Base-by-base conservation (phyloP, 2,329 filamentous ascomycete species). In the Drechslerella dactyloides region DNA sequence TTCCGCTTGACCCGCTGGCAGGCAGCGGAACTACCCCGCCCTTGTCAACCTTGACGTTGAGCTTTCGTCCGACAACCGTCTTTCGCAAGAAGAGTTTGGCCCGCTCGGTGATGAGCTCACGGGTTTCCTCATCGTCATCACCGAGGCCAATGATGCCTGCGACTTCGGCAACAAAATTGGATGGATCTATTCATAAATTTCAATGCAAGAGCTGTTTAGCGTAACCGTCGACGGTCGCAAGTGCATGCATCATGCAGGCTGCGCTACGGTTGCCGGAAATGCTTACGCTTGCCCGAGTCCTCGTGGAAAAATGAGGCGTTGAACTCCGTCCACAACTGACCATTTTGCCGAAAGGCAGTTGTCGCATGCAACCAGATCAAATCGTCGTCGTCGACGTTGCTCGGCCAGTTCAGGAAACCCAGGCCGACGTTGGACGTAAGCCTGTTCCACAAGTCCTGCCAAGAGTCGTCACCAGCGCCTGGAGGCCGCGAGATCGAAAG, bases 281-380 rank as follows among this genome's bases (percentile, higher is more conserved):
- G 54, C 66, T 57, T 17, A 73, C 68, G 60, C n/a, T 73, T 46
- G 1, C 60, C 60, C 10, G 60, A 65, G 7, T 61, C 42, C 1
- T 46, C 55, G 27, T 73, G 68, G 35, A 73, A 73, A 60, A 73
- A 73, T 0, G 60, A 65, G 40, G 68, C 68, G 27, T 65, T 73
- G 53, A 73, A 73, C 46, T 73, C 68, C 2, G 62, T 46, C 57
- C 62, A 65, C 60, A 55, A 65, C 27, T 35, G 24, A 10, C 55
- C 62, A 1, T 73, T 33, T 23, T 50, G 33, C 23, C 51, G 60
- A 24, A 65, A 73, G 27, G 60, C 68, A 7, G 60, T 73, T 19
- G 68, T 66, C 17, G 68, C 57, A 56, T 73, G 68, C 27, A 73
- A 33, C 68, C 68, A 73, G 46, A 73, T 57, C 46, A 73, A 53